Percentiles rank a stretch among this genome's conserved stretches.
Evolutionary conservation across 2,329 filamentous ascomycete species (phyloP).

Genomic region (Xylariaceae sp.): DNA sequence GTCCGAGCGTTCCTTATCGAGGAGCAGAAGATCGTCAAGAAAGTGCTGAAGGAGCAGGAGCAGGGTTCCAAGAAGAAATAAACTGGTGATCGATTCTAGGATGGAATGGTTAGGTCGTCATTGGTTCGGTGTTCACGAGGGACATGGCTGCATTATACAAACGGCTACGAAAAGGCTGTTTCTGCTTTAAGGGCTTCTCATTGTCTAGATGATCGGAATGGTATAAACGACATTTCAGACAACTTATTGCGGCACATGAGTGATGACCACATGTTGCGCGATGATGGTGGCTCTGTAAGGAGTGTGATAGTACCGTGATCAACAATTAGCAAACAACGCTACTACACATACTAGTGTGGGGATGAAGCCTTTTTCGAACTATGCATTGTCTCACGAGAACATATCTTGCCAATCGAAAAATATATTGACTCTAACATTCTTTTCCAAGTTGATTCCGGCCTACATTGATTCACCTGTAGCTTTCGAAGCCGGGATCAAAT

Average conservation of each 20-base stretch:
- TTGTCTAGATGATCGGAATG: constrained; percentile 46
- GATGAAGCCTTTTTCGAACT: not conserved
- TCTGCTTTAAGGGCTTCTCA: constrained; percentile 44
- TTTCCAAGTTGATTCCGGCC: not conserved
- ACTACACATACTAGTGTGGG: constrained; percentile 3
- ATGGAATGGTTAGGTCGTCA: constrained; percentile 45
- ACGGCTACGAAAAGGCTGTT: constrained; percentile 39
- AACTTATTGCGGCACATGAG: constrained; percentile 21
- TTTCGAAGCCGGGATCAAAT: not conserved
- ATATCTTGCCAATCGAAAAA: not conserved
- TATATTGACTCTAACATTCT: not conserved
- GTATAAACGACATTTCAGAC: constrained; percentile 43
- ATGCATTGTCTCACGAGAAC: not conserved
- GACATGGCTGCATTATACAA: constrained; percentile 43
- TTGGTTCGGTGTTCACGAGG: constrained; percentile 47
- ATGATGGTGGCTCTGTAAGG: constrained; percentile 3
- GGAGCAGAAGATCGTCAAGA: constrained; percentile 99
- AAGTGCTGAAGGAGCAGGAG: constrained; percentile 99
- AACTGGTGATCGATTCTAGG: constrained; percentile 47
- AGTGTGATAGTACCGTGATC: constrained; percentile 16
- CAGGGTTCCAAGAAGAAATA: constrained; percentile 74
- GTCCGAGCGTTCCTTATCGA: constrained; percentile 99
- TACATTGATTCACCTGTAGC: not conserved
- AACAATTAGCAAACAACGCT: constrained; percentile 9
- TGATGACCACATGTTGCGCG: constrained; percentile 9